Base-by-base conservation (phyloP, 1,139 yeast genomes). In the Williopsis jadinii region DNA sequence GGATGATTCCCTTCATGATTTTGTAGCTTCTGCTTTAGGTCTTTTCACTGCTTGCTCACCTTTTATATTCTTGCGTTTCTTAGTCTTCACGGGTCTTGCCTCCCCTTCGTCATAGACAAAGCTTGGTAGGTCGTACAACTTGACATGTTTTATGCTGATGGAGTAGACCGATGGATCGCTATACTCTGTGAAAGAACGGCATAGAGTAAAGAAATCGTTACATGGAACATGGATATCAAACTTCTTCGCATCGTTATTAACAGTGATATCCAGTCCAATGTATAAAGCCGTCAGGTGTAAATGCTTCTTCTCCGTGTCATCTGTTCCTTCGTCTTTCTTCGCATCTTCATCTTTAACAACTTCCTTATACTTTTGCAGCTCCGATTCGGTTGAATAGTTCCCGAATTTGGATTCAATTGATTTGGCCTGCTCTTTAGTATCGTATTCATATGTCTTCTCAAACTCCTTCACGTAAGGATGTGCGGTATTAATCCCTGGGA, bases 201-300 rank as follows among this genome's bases (percentile, higher is more conserved):
- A 86, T 13, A 87, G 65, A 40, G 73, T 80, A 62, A 73, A 86
- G 59, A 90, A 92, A 47, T 92, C 98, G 14, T 87, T 75, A 58
- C 97, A 90, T 9, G 97, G 97, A 52, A 82, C 75, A 54, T 87
- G 95, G 40, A 92, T 84, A 58, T 92, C 97, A 47, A 92, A 71
- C 53, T 80, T 82, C 55, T 77, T 80, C 30, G 69, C 77, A 11
- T 71, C 75, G 39, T 53, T 61, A n/a, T 48, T 47, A n/a, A 48
- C 43, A 39, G 72, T 42, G 31, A 90, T 71, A 35, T 81, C 80
- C 39, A 92, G 65, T 0, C 97, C 98, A 50, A 92, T 77, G 61
- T 73, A 94, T 48, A 88, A 68, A 37, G 85, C 82, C 11, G 95
- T 82, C 10, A 90, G 63, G 59, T 82, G 84, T 11, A 87, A 66